A percentile compares a stretch with the other conserved stretches of the same genome.
Evolutionary conservation across 257 asterid species (phyloP).

Genomic region (Cynanchum wilfordii): DNA sequence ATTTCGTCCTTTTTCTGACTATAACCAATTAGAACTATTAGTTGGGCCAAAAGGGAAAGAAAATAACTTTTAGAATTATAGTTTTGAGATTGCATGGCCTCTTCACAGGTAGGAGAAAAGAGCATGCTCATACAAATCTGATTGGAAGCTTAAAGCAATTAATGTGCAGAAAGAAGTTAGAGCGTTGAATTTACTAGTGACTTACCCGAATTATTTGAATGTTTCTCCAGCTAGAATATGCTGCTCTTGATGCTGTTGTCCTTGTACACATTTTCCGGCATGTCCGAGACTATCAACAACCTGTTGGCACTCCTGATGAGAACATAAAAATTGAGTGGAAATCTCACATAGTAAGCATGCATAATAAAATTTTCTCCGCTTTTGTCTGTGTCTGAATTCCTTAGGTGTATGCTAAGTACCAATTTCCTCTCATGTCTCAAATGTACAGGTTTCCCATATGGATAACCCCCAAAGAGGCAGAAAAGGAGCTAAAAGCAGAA

Average conservation of each 20-base stretch:
- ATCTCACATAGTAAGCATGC: conserved; percentile 65
- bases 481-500: conserved; percentile 27
- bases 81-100: background rate
- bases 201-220: background rate
- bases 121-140: background rate
- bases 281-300: conserved; percentile 47
- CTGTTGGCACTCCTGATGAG: conserved; percentile 39
- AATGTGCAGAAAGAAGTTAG: background rate
- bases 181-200: background rate
- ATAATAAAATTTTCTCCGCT: conserved; percentile 1
- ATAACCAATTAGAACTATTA: background rate
- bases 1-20: background rate
- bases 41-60: background rate
- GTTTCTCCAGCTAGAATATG: conserved; percentile 74
- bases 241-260: conserved; percentile 97
- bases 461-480: conserved; percentile 34
- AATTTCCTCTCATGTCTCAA: background rate
- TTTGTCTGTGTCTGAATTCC: background rate
- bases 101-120: background rate
- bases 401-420: background rate
- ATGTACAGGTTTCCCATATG: conserved; percentile 57
- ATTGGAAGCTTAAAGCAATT: background rate
- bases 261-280: conserved; percentile 80
- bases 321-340: conserved; percentile 71
- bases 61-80: background rate